A percentile compares a stretch with the other conserved stretches of the same genome.
phyloP scores from a whole-genome alignment of 805 yeast genomes.

The Kuraishia molischiana region DNA sequence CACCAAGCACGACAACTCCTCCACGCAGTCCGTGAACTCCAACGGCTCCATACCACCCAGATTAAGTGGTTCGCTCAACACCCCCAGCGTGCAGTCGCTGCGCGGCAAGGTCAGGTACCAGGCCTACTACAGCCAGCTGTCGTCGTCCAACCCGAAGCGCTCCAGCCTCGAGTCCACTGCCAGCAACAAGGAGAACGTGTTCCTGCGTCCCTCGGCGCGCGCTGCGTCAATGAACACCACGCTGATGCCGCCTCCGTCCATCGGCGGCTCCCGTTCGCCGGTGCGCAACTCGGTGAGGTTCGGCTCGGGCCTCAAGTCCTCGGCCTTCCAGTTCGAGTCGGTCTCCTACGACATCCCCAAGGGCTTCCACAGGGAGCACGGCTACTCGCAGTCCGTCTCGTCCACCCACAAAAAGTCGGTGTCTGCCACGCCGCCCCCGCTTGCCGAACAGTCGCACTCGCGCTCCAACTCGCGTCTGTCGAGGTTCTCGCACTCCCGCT shows the following conservation, averaged over 20 bases:
- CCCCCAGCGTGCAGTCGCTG: constrained; percentile 3
- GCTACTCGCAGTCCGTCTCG: not conserved
- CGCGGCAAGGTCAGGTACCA: constrained; percentile 15
- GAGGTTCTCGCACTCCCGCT: not conserved
- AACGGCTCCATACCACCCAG: constrained; percentile 2
- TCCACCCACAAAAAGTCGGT: not conserved
- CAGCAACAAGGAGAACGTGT: constrained; percentile 5
- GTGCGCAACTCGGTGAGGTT: constrained; percentile 10
- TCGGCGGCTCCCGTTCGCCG: constrained; percentile 14
- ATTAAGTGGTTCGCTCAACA: not conserved
- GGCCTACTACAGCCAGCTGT: constrained; percentile 17
- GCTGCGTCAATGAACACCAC: constrained; percentile 11
- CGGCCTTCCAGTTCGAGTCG: constrained; percentile 21
- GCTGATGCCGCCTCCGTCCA: constrained; percentile 4
- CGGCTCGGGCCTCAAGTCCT: constrained; percentile 1
- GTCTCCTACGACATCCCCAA: constrained; percentile 21
- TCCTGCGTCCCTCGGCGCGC: not conserved
- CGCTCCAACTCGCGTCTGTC: not conserved
- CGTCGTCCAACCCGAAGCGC: constrained; percentile 7
- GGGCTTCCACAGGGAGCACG: constrained; percentile 10
- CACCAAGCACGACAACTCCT: constrained; percentile 11
- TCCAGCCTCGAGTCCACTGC: constrained; percentile 3
- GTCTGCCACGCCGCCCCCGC: not conserved
- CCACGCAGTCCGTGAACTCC: constrained; percentile 17
- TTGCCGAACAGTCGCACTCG: not conserved